Evolutionary conservation across 306 rosid genomes (phyloP), one percentile per base, ranked within the genome.

Genomic region (Fragaria nilgerrensis): DNA sequence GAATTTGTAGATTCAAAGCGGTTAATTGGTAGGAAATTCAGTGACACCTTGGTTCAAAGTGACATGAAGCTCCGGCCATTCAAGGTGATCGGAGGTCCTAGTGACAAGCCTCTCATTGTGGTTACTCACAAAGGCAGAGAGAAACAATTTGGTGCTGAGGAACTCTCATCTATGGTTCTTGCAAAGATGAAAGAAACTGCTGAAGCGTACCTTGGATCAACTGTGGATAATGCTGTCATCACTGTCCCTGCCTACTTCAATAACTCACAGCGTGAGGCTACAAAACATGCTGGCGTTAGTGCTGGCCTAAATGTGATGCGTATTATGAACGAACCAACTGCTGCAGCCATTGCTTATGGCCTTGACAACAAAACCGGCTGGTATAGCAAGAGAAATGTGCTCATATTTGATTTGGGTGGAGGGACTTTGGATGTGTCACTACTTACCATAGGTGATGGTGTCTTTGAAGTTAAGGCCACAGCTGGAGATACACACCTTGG

Each of bases 401-500:
- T 72, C 34, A 72, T 72, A 72, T 72, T 52, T 52, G 76, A 72
- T 34, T 72, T 58, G 48, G 76, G 76, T 32, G 76, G 65, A 1
- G 76, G 76, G 2, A 73, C 66, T 13, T 53, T 73, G 4, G 66
- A 73, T 73, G 76, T 73, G 13, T 73, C 76, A n/a, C 37, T 73
- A 17, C 66, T 73, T 52, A 34, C 65, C 32, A 72, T 72, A n/a
- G 66, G 66, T 0, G 14, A 53, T 22, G 65, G 76, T 53, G 50
- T 53, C 4, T 73, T 73, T 53, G 50, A 73, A 15, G 76, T 73
- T 48, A 73, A 73, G 50, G 76, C 66, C 22, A 73, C 66, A 36
- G 29, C 76, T 3, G 76, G 76, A n/a, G 76, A 73, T 25, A 37
- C 76, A 19, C 76, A 73, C 14, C 76, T 73, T 36, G 76, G 76